phyloP scores from a whole-genome alignment of 257 asterid species.

The Agastache rugosa region DNA sequence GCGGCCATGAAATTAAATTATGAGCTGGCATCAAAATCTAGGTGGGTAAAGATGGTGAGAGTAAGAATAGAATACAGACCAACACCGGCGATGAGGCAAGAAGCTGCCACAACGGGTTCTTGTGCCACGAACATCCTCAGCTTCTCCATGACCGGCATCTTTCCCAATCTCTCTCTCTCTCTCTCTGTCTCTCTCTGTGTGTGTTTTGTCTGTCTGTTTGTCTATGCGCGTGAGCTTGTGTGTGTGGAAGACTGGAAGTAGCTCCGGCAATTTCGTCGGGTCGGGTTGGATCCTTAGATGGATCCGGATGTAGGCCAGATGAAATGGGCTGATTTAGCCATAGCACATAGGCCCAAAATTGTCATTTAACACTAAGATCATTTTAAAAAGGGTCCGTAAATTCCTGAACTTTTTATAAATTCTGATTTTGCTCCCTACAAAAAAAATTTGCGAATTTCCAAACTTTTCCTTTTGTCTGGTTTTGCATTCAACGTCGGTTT shows the following conservation, averaged over 20 bases:
- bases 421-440: too few species aligned
- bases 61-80: conserved; percentile 44
- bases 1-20: background rate
- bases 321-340: background rate
- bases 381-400: too few species aligned
- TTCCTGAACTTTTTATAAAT: too few species aligned
- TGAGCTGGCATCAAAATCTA: conserved; percentile 5
- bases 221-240: background rate
- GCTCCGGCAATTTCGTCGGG: background rate
- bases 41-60: background rate
- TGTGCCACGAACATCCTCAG: conserved; percentile 78
- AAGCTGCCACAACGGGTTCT: conserved; percentile 88
- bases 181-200: background rate
- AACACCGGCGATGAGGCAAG: conserved; percentile 84
- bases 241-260: background rate
- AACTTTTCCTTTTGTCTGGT: too few species aligned
- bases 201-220: background rate
- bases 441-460: too few species aligned
- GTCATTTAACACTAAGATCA: background rate
- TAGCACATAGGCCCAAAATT: background rate
- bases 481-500: too few species aligned
- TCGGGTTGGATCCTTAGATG: background rate
- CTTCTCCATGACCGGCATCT: conserved; percentile 81
- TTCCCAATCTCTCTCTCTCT: conserved; percentile 9
- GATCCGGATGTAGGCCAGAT: background rate